Conservation (phyloP, 116 monocot genomes). For the Phalaenopsis hybrid region DNA sequence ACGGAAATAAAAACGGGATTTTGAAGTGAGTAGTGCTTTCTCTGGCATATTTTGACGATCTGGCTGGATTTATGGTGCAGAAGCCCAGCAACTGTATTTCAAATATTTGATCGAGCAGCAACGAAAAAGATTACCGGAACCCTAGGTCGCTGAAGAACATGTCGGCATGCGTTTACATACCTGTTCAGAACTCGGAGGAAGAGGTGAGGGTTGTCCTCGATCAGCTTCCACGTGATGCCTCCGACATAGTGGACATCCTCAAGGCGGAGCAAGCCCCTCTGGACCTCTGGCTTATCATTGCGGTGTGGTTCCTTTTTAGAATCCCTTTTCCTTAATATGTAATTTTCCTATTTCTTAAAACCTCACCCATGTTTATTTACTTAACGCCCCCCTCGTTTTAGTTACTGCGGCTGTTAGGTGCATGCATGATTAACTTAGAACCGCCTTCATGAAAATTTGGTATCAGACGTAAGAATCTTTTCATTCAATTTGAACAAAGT, state of each 20-base stretch:
- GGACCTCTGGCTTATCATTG: conserved; percentile 92
- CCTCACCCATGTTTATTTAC: background rate
- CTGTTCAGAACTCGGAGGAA: conserved; percentile 91
- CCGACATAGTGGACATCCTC: conserved; percentile 97
- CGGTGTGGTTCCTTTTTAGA: conserved; percentile 33
- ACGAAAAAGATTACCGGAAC: background rate
- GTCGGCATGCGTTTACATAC: conserved; percentile 74
- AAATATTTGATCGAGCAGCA: background rate
- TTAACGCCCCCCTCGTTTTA: background rate
- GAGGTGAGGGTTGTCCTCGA: conserved; percentile 90
- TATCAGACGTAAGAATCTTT: too few species aligned
- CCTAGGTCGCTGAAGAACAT: conserved; percentile 18
- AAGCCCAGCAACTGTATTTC: too few species aligned
- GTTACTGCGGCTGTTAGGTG: too few species aligned
- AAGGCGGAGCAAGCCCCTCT: conserved; percentile 98
- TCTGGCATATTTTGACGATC: too few species aligned
- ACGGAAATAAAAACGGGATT: too few species aligned
- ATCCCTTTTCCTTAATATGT: background rate
- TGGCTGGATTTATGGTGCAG: too few species aligned
- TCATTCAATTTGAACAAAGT: too few species aligned
- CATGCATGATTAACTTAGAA: too few species aligned
- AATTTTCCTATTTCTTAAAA: background rate
- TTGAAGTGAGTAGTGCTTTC: too few species aligned
- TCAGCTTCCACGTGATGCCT: conserved; percentile 85
- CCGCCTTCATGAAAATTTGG: too few species aligned